These are phyloP conservation scores for Pulveroboletus sp. DNA, from an alignment of 768 basidiomycete genomes.

Conservation along the genomic window DNA sequence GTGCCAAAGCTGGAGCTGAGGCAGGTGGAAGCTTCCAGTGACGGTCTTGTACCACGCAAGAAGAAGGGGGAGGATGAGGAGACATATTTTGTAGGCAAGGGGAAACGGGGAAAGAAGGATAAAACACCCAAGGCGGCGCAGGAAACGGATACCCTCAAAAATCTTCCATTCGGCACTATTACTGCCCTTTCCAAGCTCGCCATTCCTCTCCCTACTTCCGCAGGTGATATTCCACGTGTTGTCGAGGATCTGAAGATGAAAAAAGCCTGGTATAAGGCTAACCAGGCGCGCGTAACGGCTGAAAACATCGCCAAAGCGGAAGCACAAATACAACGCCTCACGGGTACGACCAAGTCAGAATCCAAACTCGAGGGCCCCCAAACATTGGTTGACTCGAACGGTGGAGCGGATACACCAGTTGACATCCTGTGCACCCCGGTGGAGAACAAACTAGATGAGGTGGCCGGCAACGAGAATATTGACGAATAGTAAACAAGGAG, in stretches of 20 bases:
- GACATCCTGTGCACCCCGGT: slow-evolving; percentile 46
- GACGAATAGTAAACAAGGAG: slow-evolving; percentile 28
- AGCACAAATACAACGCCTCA: slow-evolving; percentile 65
- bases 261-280: slow-evolving; percentile 93
- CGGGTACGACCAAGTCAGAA: slow-evolving; percentile 38
- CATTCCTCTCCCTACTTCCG: slow-evolving; percentile 83
- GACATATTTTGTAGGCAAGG: slow-evolving; percentile 75
- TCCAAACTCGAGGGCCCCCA: slow-evolving; percentile 27
- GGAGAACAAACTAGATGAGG: slow-evolving; percentile 32
- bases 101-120: slow-evolving; percentile 60
- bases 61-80: slow-evolving; percentile 92
- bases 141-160: slow-evolving; percentile 40
- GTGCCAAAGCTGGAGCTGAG: slow-evolving; percentile 83
- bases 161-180: slow-evolving; percentile 83
- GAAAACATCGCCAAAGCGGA: slow-evolving; percentile 83
- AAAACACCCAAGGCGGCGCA: slow-evolving; percentile 38
- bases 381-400: slow-evolving; percentile 35
- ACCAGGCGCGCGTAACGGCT: slow-evolving; percentile 76
- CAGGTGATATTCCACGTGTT: slow-evolving; percentile 75
- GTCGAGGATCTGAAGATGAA: slow-evolving; percentile 91
- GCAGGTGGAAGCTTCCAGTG: slow-evolving; percentile 68
- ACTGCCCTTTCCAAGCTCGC: slow-evolving; percentile 84
- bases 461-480: slow-evolving; percentile 37
- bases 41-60: slow-evolving; percentile 74
- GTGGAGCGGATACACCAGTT: slow-evolving; percentile 39